phyloP scores from a whole-genome alignment of 805 yeast species.

The Sporopachydermia quercuum region DNA sequence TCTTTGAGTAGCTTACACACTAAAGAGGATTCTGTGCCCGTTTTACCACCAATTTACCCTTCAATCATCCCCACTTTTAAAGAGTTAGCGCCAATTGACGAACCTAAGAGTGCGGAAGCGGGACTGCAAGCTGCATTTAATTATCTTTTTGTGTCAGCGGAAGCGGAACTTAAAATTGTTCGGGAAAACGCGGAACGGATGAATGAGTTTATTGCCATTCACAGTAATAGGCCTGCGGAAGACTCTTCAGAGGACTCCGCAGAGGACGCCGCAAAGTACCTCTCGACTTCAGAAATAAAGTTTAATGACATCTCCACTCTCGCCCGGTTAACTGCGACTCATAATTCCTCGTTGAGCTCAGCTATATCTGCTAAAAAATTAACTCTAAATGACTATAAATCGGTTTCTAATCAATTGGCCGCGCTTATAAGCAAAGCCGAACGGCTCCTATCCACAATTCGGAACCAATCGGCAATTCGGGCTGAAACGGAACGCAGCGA shows the following conservation, averaged over 20 bases:
- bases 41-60: too few relatives aligned
- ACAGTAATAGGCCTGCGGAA: neutral
- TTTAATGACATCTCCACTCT: too few relatives aligned
- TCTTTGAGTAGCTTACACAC: neutral
- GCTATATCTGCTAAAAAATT: neutral
- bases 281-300: neutral
- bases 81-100: neutral
- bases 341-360: neutral
- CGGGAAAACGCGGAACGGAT: neutral
- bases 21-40: neutral
- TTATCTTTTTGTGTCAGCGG: neutral
- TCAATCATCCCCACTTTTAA: too few relatives aligned
- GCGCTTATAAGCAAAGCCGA: too few relatives aligned
- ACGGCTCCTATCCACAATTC: neutral
- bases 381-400: neutral
- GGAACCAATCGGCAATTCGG: neutral
- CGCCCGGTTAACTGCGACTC: too few relatives aligned
- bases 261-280: neutral
- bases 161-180: neutral
- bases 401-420: too few relatives aligned
- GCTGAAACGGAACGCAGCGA: neutral
- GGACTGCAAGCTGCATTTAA: neutral
- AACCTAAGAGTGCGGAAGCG: neutral
- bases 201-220: neutral
- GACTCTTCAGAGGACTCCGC: neutral